Evolutionary conservation across 164 flowering plant genomes (phyloP).

Genomic region (Piper betle): DNA sequence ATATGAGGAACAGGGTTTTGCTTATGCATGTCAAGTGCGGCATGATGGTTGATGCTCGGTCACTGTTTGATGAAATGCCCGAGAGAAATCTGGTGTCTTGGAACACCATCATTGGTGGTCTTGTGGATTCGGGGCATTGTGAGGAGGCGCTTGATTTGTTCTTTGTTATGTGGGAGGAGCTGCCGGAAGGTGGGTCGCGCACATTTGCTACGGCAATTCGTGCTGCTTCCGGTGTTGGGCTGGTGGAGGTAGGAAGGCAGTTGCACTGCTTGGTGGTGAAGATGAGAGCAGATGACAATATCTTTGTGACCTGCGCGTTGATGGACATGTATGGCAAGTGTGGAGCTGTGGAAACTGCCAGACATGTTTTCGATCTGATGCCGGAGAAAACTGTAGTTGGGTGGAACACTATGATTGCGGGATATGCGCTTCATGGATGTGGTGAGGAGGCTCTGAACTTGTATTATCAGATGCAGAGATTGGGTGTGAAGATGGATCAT

Average conservation of each 20-base stretch:
- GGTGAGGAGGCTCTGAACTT: conserved; percentile 42
- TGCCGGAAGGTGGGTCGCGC: conserved; percentile 27
- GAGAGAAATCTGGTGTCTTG: conserved; percentile 36
- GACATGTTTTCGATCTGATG: conserved; percentile 43
- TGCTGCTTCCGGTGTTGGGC: conserved; percentile 35
- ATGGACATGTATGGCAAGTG: conserved; percentile 65
- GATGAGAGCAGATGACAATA: conserved; percentile 24
- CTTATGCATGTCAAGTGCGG: conserved; percentile 55
- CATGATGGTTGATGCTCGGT: conserved; percentile 42
- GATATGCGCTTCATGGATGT: conserved; percentile 58
- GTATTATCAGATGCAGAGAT: conserved; percentile 47
- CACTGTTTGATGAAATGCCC: conserved; percentile 52
- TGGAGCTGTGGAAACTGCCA: conserved; percentile 49
- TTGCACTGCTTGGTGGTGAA: conserved; percentile 46
- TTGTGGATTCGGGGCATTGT: conserved; percentile 34
- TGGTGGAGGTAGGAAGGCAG: conserved; percentile 29
- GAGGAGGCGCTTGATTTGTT: conserved; percentile 37
- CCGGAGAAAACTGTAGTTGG: conserved; percentile 50
- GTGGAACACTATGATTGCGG: conserved; percentile 57
- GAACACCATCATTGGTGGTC: conserved; percentile 37
- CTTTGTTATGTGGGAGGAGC: conserved; percentile 33
- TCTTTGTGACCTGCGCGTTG: conserved; percentile 39
- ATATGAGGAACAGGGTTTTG: conserved; percentile 41
- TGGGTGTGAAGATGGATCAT: conserved; percentile 51
- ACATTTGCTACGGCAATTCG: conserved; percentile 31